phyloP scores from a whole-genome alignment of 768 basidiomycete genomes.

The Russula brevipes region DNA sequence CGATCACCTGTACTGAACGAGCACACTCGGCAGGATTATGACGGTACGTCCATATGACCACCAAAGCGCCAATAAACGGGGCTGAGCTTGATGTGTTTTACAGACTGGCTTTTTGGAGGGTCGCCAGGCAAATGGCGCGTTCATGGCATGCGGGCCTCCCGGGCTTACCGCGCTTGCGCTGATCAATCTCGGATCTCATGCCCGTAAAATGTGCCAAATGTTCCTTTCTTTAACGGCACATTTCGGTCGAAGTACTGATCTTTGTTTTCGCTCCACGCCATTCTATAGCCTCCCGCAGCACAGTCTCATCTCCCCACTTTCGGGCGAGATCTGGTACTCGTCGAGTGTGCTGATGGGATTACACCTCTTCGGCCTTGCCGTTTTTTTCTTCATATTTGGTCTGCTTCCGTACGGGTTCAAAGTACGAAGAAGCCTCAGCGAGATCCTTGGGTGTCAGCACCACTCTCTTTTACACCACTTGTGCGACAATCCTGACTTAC shows the following conservation, averaged over 20 bases:
- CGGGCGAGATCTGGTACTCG: constrained; percentile 45
- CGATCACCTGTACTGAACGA: not conserved
- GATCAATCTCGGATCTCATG: constrained; percentile 40
- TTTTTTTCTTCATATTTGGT: too few relatives aligned
- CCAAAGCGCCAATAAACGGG: not conserved
- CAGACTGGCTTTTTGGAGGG: constrained; percentile 46
- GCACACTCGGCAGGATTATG: constrained; percentile 34
- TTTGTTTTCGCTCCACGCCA: constrained; percentile 2
- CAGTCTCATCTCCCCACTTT: constrained; percentile 35
- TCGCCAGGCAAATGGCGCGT: constrained; percentile 46
- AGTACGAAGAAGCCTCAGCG: too few relatives aligned
- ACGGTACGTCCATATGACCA: constrained; percentile 29
- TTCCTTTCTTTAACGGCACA: not conserved
- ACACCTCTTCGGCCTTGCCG: constrained; percentile 39
- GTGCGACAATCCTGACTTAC: too few relatives aligned
- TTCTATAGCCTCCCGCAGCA: constrained; percentile 34
- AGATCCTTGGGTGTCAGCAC: too few relatives aligned
- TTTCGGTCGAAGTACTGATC: not conserved
- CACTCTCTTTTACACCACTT: too few relatives aligned
- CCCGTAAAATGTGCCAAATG: constrained; percentile 35
- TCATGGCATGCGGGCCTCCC: constrained; percentile 45
- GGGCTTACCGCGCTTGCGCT: constrained; percentile 47
- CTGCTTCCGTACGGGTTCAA: too few relatives aligned
- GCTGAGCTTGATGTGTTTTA: not conserved
- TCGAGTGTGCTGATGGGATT: constrained; percentile 37